These are phyloP conservation scores for Aphanomyces stellatus DNA, from an alignment of 352 stramenopile genomes.

Conservation along the genomic window DNA sequence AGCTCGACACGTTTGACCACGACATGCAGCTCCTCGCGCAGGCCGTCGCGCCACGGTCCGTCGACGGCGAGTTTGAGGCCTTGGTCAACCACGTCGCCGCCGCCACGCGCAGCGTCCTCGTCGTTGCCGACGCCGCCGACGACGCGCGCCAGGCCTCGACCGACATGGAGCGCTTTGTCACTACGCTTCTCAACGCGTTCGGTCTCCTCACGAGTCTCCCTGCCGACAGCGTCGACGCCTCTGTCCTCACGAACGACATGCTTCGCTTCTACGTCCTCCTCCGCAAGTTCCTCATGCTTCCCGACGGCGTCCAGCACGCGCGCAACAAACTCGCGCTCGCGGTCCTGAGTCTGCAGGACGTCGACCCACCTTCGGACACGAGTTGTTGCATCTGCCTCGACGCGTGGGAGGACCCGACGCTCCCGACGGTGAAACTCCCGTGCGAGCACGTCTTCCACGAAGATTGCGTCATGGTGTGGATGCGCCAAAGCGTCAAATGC, in stretches of 20 bases:
- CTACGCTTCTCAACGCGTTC: not conserved
- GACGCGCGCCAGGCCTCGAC: not conserved
- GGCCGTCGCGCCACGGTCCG: not conserved
- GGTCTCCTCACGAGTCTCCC: slow-evolving; percentile 7
- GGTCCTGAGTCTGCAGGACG: slow-evolving; percentile 11
- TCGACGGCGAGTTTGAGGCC: slow-evolving; percentile 6
- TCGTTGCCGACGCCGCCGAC: not conserved
- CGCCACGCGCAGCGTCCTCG: not conserved
- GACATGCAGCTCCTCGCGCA: not conserved
- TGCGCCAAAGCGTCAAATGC: slow-evolving; percentile 72
- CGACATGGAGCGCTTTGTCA: slow-evolving; percentile 7
- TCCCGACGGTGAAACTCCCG: slow-evolving; percentile 79
- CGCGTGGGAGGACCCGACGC: slow-evolving; percentile 64
- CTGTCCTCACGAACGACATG: slow-evolving; percentile 9
- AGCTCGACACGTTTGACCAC: slow-evolving; percentile 3
- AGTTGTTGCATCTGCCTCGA: slow-evolving; percentile 80
- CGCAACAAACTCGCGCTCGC: slow-evolving; percentile 11
- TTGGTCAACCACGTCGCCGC: not conserved
- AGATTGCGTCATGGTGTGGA: slow-evolving; percentile 79
- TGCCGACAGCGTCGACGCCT: not conserved
- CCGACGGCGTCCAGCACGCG: slow-evolving; percentile 11
- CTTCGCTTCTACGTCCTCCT: slow-evolving; percentile 16
- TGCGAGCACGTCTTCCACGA: slow-evolving; percentile 82
- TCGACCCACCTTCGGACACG: slow-evolving; percentile 50
- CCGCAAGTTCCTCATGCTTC: slow-evolving; percentile 18